A percentile compares a stretch with the other conserved stretches of the same genome.
Evolutionary conservation across 495 filamentous ascomycete species (phyloP).

Genomic region (Penicillium maclennaniae): DNA sequence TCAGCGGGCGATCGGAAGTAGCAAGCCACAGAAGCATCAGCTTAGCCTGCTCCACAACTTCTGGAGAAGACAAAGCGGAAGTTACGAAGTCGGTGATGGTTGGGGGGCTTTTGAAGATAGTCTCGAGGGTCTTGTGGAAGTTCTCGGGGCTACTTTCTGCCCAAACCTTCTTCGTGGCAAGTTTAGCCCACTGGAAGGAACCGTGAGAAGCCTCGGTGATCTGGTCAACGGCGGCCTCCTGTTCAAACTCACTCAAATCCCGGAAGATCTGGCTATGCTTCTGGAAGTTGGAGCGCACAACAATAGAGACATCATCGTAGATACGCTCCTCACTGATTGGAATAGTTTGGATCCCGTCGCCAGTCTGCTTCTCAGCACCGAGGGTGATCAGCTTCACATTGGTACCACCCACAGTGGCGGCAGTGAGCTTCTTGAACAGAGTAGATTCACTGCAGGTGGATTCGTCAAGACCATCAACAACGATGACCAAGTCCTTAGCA

Average conservation of each 20-base stretch:
- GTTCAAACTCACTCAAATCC: conserved; percentile 20
- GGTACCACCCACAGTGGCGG: conserved; percentile 20
- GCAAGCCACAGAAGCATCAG: conserved; percentile 31
- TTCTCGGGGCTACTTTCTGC: conserved; percentile 21
- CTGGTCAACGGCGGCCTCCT: conserved; percentile 31
- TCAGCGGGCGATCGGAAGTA: conserved; percentile 30
- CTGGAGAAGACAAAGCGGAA: conserved; percentile 16
- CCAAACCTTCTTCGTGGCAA: conserved; percentile 27
- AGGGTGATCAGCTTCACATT: conserved; percentile 32
- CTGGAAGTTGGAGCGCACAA: conserved; percentile 18
- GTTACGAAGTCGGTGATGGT: conserved; percentile 31
- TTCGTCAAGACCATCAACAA: conserved; percentile 38
- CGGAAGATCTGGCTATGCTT: conserved; percentile 16
- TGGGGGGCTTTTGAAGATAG: conserved; percentile 20
- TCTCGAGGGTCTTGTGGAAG: conserved; percentile 23
- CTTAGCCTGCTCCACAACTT: conserved; percentile 25
- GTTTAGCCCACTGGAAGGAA: conserved; percentile 39
- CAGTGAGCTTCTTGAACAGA: conserved; percentile 23
- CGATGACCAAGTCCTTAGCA: conserved; percentile 32
- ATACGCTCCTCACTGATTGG: conserved; percentile 19
- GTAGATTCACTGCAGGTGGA: conserved; percentile 26
- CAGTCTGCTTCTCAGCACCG: conserved; percentile 26
- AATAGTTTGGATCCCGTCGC: conserved; percentile 11
- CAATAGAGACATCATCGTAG: conserved; percentile 24
- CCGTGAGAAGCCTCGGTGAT: conserved; percentile 33